Conservation (phyloP, 192 early-diverging fungal genomes). For the Backusella australiensis region DNA sequence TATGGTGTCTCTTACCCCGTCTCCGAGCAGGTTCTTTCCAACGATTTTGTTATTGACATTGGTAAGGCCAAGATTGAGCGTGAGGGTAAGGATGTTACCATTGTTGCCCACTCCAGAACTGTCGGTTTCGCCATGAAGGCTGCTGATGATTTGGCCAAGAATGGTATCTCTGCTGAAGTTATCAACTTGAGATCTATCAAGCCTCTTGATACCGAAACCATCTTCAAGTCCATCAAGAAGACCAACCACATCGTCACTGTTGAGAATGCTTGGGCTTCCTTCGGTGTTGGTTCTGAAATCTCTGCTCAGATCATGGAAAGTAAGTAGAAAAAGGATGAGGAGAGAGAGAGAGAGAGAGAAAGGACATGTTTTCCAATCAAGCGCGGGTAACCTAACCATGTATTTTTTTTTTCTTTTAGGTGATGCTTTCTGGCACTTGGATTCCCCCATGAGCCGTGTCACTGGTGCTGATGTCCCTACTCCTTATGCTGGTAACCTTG, state of each 20-base stretch:
- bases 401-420: constrained; percentile 20
- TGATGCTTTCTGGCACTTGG: constrained; percentile 93
- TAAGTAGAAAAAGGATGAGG: constrained; percentile 11
- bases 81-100: constrained; percentile 83
- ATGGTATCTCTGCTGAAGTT: constrained; percentile 76
- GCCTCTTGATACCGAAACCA: constrained; percentile 91
- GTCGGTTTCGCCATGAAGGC: constrained; percentile 86
- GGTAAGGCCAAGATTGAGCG: constrained; percentile 96
- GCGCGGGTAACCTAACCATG: not conserved
- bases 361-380: not conserved
- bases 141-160: constrained; percentile 82
- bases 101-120: constrained; percentile 91
- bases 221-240: constrained; percentile 94
- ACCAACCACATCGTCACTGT: constrained; percentile 96
- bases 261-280: constrained; percentile 94
- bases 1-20: constrained; percentile 90
- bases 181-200: constrained; percentile 98
- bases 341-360: not conserved
- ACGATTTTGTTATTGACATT: constrained; percentile 55
- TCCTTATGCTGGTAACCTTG: constrained; percentile 95
- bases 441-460: constrained; percentile 90
- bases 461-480: constrained; percentile 98
- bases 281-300: constrained; percentile 94
- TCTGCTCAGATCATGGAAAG: constrained; percentile 94
- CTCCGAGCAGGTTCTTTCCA: constrained; percentile 64